Conservation (phyloP, 441 rosid genomes). For the Erysimum cheiri region DNA sequence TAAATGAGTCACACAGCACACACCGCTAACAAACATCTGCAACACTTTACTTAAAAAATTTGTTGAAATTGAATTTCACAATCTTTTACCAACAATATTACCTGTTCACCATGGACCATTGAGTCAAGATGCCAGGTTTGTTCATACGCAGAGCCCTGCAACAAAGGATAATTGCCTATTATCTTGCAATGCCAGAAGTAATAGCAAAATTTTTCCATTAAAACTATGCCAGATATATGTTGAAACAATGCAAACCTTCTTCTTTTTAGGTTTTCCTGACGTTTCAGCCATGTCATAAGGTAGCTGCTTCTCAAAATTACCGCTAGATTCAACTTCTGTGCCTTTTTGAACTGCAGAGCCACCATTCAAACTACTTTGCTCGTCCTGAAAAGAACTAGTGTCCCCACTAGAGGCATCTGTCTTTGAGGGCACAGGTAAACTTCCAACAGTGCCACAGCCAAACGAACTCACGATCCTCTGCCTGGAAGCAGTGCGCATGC, state of each 20-base stretch:
- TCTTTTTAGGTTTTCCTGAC: conserved; percentile 76
- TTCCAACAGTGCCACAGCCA: conserved; percentile 61
- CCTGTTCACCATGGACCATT: conserved; percentile 74
- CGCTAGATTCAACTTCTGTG: conserved; percentile 84
- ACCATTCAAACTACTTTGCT: conserved; percentile 82
- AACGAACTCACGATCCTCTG: conserved; percentile 77
- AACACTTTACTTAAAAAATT: background rate
- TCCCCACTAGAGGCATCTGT: conserved; percentile 99
- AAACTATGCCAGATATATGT: conserved; percentile 26
- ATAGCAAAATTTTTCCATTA: conserved; percentile 20
- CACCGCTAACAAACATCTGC: conserved; percentile 19
- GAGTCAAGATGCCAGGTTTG: conserved; percentile 85
- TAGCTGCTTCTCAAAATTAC: conserved; percentile 71
- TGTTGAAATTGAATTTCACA: conserved; percentile 15
- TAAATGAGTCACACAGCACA: conserved; percentile 4
- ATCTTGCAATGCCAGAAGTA: conserved; percentile 27
- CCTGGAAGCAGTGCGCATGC: conserved; percentile 90
- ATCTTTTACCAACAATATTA: conserved; percentile 39
- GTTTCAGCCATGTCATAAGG: conserved; percentile 82
- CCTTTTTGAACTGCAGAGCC: conserved; percentile 77
- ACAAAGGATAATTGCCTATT: conserved; percentile 44
- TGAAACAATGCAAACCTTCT: conserved; percentile 49
- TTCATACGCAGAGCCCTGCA: conserved; percentile 81
- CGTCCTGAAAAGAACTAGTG: conserved; percentile 95
- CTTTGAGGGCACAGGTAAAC: conserved; percentile 58